Evolutionary conservation across 192 early-diverging fungal species (phyloP).

Genomic region (Entomortierella parvispora): DNA sequence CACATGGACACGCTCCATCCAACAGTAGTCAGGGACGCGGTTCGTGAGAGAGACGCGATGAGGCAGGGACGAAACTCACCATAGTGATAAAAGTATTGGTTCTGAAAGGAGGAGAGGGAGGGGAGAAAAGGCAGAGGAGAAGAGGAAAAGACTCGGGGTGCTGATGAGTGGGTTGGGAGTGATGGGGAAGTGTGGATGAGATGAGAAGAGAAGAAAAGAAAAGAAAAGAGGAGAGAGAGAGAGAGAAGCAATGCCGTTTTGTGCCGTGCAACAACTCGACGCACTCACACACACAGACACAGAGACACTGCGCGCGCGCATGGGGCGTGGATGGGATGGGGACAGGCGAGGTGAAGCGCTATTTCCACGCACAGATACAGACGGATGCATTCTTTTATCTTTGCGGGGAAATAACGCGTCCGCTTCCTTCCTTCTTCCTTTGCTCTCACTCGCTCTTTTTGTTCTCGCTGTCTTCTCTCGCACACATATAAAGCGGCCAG

Average conservation of each 20-base stretch:
- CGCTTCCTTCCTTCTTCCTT: neutral
- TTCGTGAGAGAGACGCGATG: neutral
- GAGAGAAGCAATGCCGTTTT: no score
- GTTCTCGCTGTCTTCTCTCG: neutral
- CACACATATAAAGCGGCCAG: no score
- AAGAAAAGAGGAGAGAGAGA: neutral
- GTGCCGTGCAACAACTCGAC: no score
- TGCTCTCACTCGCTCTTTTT: conserved; percentile 1
- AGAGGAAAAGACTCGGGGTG: neutral
- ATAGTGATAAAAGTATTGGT: neutral
- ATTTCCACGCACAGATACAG: no score
- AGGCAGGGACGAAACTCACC: neutral
- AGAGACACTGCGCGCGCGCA: no score
- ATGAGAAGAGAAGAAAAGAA: conserved; percentile 4
- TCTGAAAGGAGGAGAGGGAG: neutral
- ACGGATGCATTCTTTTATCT: no score
- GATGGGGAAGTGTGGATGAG: neutral
- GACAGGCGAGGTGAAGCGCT: no score
- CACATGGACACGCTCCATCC: neutral
- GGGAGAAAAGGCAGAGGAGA: neutral
- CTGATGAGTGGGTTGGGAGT: neutral
- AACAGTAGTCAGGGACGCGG: no score
- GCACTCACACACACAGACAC: no score
- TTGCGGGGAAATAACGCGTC: neutral
- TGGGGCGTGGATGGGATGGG: no score